These are phyloP conservation scores for Lotus japonicus DNA, from an alignment of 306 rosid genomes.

Conservation along the genomic window DNA sequence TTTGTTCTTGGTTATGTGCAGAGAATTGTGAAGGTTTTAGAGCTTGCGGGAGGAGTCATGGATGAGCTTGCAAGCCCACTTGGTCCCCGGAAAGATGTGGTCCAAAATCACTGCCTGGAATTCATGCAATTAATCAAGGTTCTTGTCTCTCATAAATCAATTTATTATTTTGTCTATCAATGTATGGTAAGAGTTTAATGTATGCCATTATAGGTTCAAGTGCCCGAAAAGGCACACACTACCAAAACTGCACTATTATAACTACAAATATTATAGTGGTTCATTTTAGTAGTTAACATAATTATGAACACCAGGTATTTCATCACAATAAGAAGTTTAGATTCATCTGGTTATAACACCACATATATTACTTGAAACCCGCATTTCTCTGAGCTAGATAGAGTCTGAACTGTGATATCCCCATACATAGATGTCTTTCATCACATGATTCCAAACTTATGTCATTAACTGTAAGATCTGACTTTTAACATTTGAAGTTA, in stretches of 20 bases:
- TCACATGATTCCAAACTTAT: too few relatives aligned
- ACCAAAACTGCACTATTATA: not conserved
- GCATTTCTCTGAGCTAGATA: not conserved
- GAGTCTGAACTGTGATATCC: too few relatives aligned
- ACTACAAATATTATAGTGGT: not conserved
- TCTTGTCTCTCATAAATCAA: not conserved
- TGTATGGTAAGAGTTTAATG: not conserved
- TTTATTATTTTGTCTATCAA: not conserved
- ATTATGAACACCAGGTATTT: not conserved
- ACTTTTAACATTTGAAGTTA: too few relatives aligned
- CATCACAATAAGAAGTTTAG: not conserved
- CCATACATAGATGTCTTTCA: too few relatives aligned
- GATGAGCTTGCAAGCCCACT: constrained; percentile 73
- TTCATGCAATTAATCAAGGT: constrained; percentile 93
- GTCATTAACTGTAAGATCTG: too few relatives aligned
- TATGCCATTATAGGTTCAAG: not conserved
- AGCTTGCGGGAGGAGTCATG: constrained; percentile 88
- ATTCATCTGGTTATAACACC: not conserved
- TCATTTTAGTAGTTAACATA: not conserved
- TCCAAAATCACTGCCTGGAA: constrained; percentile 72
- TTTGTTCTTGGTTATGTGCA: constrained; percentile 7
- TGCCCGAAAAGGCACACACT: not conserved
- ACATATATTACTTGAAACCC: not conserved
- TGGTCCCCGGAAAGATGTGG: constrained; percentile 72
- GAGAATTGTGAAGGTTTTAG: constrained; percentile 80